phyloP scores from a whole-genome alignment of 2,329 filamentous ascomycete species.

The Apiospora pterosperma region DNA sequence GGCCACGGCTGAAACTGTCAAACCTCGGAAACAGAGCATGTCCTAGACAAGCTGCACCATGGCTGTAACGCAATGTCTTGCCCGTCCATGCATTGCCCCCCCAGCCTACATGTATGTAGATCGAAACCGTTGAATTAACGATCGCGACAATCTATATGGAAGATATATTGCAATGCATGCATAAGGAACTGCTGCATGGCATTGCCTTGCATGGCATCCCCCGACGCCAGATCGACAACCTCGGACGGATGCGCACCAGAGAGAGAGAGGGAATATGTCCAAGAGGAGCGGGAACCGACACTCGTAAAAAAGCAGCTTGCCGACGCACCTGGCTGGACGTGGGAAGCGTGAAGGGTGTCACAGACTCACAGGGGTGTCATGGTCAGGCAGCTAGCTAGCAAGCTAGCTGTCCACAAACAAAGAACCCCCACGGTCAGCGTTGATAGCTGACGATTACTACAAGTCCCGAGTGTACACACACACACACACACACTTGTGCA shows the following conservation, averaged over 20 bases:
- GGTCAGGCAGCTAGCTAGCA: too few species aligned
- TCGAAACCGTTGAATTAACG: neutral
- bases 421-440: too few species aligned
- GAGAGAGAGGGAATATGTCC: neutral
- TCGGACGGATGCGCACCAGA: neutral
- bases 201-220: neutral
- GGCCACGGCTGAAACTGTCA: neutral
- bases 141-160: neutral
- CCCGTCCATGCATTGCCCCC: neutral
- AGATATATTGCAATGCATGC: neutral
- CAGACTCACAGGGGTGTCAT: neutral
- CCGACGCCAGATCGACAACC: neutral
- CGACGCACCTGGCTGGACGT: neutral
- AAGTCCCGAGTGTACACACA: too few species aligned
- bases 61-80: neutral
- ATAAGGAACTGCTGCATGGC: neutral
- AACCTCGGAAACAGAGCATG: neutral
- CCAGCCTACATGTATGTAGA: neutral
- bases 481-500: too few species aligned
- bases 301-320: neutral
- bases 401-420: too few species aligned
- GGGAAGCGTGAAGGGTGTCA: neutral
- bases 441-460: too few species aligned
- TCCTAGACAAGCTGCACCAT: neutral
- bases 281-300: neutral